A percentile compares a stretch with the other conserved stretches of the same genome.
phyloP scores from a whole-genome alignment of 768 basidiomycete genomes.

The Neoboletus magnificus region DNA sequence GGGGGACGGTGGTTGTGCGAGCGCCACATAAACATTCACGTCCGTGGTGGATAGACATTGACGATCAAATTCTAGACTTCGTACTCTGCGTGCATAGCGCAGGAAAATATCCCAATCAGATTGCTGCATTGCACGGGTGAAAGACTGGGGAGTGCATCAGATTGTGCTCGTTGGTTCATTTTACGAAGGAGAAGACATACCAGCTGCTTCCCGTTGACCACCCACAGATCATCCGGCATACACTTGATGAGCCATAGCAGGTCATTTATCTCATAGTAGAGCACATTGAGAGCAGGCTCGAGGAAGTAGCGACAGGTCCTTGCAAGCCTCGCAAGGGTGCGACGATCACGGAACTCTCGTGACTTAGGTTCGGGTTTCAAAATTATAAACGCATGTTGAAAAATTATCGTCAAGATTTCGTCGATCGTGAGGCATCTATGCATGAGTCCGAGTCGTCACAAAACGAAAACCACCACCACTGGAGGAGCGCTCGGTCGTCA shows the following conservation, averaged over 20 bases:
- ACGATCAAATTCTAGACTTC: slow-evolving; percentile 31
- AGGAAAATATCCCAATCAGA: slow-evolving; percentile 31
- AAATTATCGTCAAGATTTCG: slow-evolving; percentile 32
- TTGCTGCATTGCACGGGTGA: slow-evolving; percentile 18
- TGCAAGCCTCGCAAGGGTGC: slow-evolving; percentile 32
- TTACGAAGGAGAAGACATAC: slow-evolving; percentile 6
- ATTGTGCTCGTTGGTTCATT: background rate
- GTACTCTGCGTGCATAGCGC: slow-evolving; percentile 28
- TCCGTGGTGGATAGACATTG: slow-evolving; percentile 24
- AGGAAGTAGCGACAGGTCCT: slow-evolving; percentile 31
- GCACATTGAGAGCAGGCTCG: slow-evolving; percentile 31
- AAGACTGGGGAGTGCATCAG: slow-evolving; percentile 15
- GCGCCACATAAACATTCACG: slow-evolving; percentile 17
- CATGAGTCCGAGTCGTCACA: slow-evolving; percentile 29
- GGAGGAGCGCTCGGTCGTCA: background rate
- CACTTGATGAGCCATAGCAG: slow-evolving; percentile 32
- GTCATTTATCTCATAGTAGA: slow-evolving; percentile 31
- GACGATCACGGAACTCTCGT: slow-evolving; percentile 28
- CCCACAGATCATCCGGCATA: slow-evolving; percentile 32
- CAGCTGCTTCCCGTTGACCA: slow-evolving; percentile 30
- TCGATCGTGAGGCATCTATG: slow-evolving; percentile 33
- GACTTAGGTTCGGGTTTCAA: slow-evolving; percentile 28
- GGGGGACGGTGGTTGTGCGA: slow-evolving; percentile 14
- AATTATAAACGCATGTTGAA: slow-evolving; percentile 29
- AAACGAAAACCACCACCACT: slow-evolving; percentile 18